These are phyloP conservation scores for Boletus sp. DNA, from an alignment of 768 basidiomycete genomes.

Conservation along the genomic window DNA sequence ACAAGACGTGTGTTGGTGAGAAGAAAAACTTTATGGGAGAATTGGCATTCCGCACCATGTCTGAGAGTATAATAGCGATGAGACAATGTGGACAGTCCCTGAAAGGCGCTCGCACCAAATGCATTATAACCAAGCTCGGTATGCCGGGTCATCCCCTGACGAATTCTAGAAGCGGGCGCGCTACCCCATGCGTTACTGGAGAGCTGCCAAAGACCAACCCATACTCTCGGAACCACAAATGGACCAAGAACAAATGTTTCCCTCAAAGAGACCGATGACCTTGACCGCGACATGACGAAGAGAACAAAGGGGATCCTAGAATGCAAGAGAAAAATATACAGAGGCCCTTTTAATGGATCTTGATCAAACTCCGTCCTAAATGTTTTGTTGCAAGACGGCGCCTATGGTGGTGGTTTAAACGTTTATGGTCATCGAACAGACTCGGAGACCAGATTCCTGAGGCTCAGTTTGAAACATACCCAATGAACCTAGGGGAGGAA, in stretches of 20 bases:
- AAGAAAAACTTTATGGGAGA: constrained; percentile 7
- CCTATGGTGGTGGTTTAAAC: neutral
- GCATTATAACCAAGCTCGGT: constrained; percentile 52
- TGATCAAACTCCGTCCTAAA: constrained; percentile 36
- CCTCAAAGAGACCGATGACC: constrained; percentile 7
- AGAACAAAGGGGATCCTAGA: constrained; percentile 5
- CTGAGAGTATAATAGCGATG: constrained; percentile 29
- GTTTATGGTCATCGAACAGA: neutral
- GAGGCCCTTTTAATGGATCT: constrained; percentile 20
- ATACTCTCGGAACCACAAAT: constrained; percentile 59
- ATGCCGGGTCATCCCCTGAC: constrained; percentile 64
- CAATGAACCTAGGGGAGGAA: constrained; percentile 2
- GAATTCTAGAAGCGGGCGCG: constrained; percentile 62
- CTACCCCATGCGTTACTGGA: constrained; percentile 86
- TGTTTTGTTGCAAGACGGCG: constrained; percentile 1
- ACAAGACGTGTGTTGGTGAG: constrained; percentile 11
- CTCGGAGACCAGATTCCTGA: constrained; percentile 9
- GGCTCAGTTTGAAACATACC: constrained; percentile 12
- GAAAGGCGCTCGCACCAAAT: constrained; percentile 35
- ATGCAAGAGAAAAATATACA: constrained; percentile 9
- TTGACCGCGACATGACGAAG: constrained; percentile 22
- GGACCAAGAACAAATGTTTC: constrained; percentile 60
- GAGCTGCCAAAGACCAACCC: constrained; percentile 83
- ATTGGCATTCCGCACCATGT: constrained; percentile 50
- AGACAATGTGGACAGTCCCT: constrained; percentile 12